phyloP scores from a whole-genome alignment of 139 green algal species.

The Mychonastes homosphaera region DNA sequence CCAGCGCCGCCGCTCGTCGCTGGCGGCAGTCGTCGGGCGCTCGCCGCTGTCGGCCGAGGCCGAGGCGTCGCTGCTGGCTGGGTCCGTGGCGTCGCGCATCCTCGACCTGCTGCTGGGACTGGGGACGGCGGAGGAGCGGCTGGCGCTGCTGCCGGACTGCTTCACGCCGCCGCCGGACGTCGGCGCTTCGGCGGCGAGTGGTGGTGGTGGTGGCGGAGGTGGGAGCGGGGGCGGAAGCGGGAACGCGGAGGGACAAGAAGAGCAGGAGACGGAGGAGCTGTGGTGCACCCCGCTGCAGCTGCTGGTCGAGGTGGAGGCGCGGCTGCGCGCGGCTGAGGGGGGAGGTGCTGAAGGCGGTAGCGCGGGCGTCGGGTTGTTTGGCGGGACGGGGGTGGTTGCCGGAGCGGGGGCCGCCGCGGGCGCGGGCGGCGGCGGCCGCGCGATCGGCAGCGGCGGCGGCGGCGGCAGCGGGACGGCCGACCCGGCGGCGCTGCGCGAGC shows the following conservation, averaged over 20 bases:
- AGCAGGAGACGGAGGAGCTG: constrained; percentile 24
- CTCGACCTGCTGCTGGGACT: constrained; percentile 37
- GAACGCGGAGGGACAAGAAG: not conserved
- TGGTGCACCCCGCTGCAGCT: constrained; percentile 38
- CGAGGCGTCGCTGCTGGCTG: constrained; percentile 29
- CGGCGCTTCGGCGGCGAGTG: not conserved
- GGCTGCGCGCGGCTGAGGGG: constrained; percentile 10
- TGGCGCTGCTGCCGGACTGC: constrained; percentile 39
- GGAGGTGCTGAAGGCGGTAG: not conserved
- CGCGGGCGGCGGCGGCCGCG: too few species aligned
- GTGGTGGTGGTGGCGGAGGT: constrained; percentile 1
- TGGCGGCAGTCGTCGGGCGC: constrained; percentile 33
- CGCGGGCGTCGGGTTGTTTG: not conserved
- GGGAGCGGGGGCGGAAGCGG: constrained; percentile 1
- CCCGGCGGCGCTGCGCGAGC: too few species aligned
- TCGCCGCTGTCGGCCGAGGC: constrained; percentile 28
- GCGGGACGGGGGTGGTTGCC: not conserved
- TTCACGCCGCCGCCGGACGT: constrained; percentile 30
- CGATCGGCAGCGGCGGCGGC: too few species aligned
- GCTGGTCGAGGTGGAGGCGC: constrained; percentile 32
- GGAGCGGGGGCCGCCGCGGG: too few species aligned
- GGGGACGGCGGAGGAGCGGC: constrained; percentile 16
- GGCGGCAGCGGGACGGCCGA: too few species aligned
- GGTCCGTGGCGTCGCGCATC: constrained; percentile 29
- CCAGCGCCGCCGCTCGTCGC: constrained; percentile 20